Conservation (phyloP, 345 rosid genomes). For the Acer saccharum region DNA sequence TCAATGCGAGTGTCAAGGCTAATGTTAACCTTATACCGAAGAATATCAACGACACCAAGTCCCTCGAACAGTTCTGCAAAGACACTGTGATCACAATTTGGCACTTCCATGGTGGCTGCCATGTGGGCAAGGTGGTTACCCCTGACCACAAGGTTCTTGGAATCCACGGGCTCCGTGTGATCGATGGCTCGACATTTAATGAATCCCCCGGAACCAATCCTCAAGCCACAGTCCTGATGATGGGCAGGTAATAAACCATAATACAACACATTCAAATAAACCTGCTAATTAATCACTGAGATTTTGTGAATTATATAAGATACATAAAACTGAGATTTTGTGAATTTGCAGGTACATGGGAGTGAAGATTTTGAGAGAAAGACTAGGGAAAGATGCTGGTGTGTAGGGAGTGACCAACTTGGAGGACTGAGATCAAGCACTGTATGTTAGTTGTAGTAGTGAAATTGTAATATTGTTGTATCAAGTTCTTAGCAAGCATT, state of each 20-base stretch:
- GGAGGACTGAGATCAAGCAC: no score
- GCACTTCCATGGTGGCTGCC: conserved; percentile 98
- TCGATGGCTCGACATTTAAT: conserved; percentile 78
- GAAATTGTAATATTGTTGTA: neutral
- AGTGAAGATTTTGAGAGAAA: conserved; percentile 71
- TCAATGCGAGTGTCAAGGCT: conserved; percentile 69
- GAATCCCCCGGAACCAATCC: conserved; percentile 98
- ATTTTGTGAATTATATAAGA: no score
- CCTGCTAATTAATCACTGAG: conserved; percentile 9
- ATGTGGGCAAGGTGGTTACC: conserved; percentile 78
- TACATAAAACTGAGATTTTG: neutral
- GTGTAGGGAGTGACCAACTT: conserved; percentile 27
- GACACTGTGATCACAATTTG: conserved; percentile 95
- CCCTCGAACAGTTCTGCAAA: conserved; percentile 89
- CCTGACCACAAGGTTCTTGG: conserved; percentile 61
- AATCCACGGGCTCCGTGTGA: conserved; percentile 63
- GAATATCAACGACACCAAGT: conserved; percentile 75
- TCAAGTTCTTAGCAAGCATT: conserved; percentile 11
- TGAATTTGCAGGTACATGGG: conserved; percentile 80
- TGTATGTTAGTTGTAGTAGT: conserved; percentile 3
- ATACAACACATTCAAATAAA: neutral
- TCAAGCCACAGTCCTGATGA: conserved; percentile 94
- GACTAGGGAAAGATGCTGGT: conserved; percentile 63
- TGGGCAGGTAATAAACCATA: conserved; percentile 76
- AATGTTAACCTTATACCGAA: conserved; percentile 82